These are phyloP conservation scores for Phoma sp. DNA, from an alignment of 2,329 filamentous ascomycete genomes.

Conservation along the genomic window DNA sequence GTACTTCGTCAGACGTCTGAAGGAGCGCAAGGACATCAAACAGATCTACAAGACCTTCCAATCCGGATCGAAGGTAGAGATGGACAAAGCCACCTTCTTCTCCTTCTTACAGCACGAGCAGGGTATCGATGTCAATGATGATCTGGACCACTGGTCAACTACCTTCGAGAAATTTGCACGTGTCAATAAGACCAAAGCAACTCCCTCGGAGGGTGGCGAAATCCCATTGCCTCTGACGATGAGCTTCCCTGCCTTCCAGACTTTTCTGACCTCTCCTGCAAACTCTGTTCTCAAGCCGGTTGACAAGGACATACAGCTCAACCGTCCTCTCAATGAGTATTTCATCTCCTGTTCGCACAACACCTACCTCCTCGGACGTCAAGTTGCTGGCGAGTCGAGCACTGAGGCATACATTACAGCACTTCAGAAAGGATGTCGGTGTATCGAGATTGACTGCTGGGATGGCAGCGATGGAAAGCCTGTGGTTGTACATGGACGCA, in stretches of 20 bases:
- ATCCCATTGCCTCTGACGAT: constrained; percentile 63
- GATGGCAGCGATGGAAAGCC: constrained; percentile 88
- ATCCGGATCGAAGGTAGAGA: constrained; percentile 62
- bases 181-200: constrained; percentile 50
- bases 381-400: constrained; percentile 87
- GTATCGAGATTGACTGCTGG: constrained; percentile 98
- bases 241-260: constrained; percentile 78
- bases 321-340: constrained; percentile 92
- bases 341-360: constrained; percentile 99
- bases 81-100: constrained; percentile 77
- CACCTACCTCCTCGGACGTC: constrained; percentile 90
- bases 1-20: constrained; percentile 81
- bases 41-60: constrained; percentile 69
- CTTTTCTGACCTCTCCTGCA: constrained; percentile 52
- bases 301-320: constrained; percentile 68
- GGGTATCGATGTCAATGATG: constrained; percentile 73
- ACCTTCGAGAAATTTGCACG: constrained; percentile 72
- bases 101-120: constrained; percentile 76
- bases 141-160: constrained; percentile 70
- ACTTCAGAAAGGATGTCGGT: constrained; percentile 86
- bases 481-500: constrained; percentile 88
- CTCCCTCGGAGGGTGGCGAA: constrained; percentile 39
- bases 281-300: constrained; percentile 71
- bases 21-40: constrained; percentile 81
- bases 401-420: constrained; percentile 94